Conservation (phyloP, 2,329 filamentous ascomycete genomes). For the Colletotrichum sp. region DNA sequence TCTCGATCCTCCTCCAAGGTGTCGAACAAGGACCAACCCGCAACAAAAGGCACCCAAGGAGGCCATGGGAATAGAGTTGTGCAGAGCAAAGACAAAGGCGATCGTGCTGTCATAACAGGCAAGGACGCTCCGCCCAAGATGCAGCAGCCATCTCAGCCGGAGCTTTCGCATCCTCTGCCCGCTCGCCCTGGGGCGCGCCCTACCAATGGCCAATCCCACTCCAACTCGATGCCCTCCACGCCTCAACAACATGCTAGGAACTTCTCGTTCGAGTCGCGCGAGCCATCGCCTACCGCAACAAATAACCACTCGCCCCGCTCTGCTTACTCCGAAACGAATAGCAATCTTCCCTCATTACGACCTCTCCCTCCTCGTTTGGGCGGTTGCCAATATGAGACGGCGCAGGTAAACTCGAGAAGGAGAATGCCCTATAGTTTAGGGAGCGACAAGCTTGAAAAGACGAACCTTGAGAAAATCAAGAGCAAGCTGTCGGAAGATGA, state of each 20-base stretch:
- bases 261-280: constrained; percentile 77
- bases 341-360: constrained; percentile 71
- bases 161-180: constrained; percentile 28
- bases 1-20: constrained; percentile 66
- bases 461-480: constrained; percentile 75
- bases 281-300: constrained; percentile 79
- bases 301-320: constrained; percentile 88
- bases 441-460: constrained; percentile 76
- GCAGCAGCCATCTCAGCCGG: constrained; percentile 47
- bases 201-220: constrained; percentile 54
- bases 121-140: constrained; percentile 59
- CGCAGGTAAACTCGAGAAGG: constrained; percentile 78
- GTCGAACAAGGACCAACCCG: constrained; percentile 57
- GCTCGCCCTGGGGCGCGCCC: constrained; percentile 27
- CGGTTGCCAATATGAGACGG: constrained; percentile 88
- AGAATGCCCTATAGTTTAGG: constrained; percentile 92
- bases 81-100: constrained; percentile 62
- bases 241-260: constrained; percentile 88
- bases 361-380: constrained; percentile 63
- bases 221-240: constrained; percentile 91
- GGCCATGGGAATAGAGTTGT: constrained; percentile 70
- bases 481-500: constrained; percentile 73
- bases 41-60: constrained; percentile 53
- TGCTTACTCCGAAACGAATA: constrained; percentile 87
- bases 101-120: constrained; percentile 65